Base-by-base conservation (phyloP, 106 monocot genomes). In the Dendrobium catenatum region DNA sequence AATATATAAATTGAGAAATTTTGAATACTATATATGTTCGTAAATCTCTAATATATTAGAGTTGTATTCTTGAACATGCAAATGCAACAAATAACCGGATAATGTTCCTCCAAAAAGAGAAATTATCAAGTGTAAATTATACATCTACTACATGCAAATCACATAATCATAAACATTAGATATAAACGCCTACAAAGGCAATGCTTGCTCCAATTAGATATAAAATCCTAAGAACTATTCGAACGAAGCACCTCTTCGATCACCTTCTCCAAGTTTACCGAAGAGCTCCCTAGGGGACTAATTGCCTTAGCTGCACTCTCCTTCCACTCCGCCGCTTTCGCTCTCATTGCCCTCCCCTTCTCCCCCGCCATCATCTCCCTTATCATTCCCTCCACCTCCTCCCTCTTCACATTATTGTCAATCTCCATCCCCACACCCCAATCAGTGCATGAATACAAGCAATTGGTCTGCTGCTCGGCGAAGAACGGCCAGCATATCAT, bases 341-440 rank as follows among this genome's bases (percentile, higher is more conserved):
- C 77, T 72, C 83, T 90, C 90, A 83, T 83, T 81, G 55, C 27
- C 78, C 44, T 78, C 68, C 83, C 83, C 66, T 56, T 78, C 37
- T 72, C 81, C 4, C 82, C 80, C n/a, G 26, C 76, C 90, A 90
- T 86, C 73, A 90, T 15, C 81, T 90, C 90, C 73, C 79, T 87
- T 42, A 90, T 79, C 26, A 87, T 4, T 27, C 13, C 75, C 85
- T 83, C 79, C 22, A 90, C 87, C 66, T 85, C 77, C 17, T 49
- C 83, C 73, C 90, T 83, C 77, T 40, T 87, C 26, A 90, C 90
- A 26, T 81, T 68, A 17, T 61, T 83, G 11, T 85, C 88, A 16
- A 83, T 83, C 72, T 83, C 81, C 86, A 86, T 77, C 20, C 83
- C 83, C 20, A 80, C 64, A 9, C 56, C 83, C 87, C 80, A 83